Conservation (phyloP, 345 rosid species). For the Abelmoschus esculentus region DNA sequence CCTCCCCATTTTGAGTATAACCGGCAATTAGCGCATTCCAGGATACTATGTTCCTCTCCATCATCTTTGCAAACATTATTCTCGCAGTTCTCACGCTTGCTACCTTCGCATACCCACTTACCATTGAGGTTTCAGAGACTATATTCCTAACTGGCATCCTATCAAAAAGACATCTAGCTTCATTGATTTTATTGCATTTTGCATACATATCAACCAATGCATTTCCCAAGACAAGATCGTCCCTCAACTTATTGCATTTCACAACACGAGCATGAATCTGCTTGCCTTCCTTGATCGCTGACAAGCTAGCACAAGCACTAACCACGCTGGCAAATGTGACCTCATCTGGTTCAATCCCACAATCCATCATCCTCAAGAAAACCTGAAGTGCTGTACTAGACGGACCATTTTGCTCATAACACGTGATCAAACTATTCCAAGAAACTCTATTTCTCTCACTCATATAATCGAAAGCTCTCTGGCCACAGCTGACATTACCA, state of each 20-base stretch:
- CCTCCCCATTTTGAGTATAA: slow-evolving; percentile 74
- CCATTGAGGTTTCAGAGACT: slow-evolving; percentile 78
- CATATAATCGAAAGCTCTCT: slow-evolving; percentile 55
- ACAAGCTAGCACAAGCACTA: slow-evolving; percentile 78
- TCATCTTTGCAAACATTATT: slow-evolving; percentile 67
- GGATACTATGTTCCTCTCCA: slow-evolving; percentile 62
- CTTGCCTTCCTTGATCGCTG: slow-evolving; percentile 47
- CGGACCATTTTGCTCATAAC: slow-evolving; percentile 88
- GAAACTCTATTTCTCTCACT: slow-evolving; percentile 52
- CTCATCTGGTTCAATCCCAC: slow-evolving; percentile 57
- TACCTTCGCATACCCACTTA: slow-evolving; percentile 73
- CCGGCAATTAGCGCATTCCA: slow-evolving; percentile 97
- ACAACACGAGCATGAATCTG: slow-evolving; percentile 60
- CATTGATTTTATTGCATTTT: slow-evolving; percentile 44
- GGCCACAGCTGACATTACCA: slow-evolving; percentile 45
- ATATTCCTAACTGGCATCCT: slow-evolving; percentile 50
- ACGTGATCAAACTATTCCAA: slow-evolving; percentile 85
- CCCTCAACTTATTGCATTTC: slow-evolving; percentile 44
- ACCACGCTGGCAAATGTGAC: slow-evolving; percentile 72
- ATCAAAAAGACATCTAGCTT: slow-evolving; percentile 68
- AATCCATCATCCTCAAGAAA: slow-evolving; percentile 52
- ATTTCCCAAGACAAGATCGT: slow-evolving; percentile 64
- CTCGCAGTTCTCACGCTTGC: slow-evolving; percentile 63
- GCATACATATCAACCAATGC: slow-evolving; percentile 85
- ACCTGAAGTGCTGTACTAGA: slow-evolving; percentile 47